These are phyloP conservation scores for Lentinula lateritia DNA, from an alignment of 768 basidiomycete genomes.

Conservation along the genomic window DNA sequence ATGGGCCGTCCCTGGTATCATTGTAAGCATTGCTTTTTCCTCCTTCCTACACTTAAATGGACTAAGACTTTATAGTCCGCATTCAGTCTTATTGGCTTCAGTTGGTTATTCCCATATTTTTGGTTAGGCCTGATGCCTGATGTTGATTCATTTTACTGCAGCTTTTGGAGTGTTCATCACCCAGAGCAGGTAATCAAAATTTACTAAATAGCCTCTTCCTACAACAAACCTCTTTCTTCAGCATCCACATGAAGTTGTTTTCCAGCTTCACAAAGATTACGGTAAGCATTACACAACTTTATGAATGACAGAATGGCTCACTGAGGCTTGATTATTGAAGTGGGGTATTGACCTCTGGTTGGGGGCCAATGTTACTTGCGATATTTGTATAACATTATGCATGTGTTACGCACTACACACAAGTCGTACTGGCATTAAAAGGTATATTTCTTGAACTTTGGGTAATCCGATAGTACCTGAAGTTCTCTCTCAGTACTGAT, in stretches of 20 bases:
- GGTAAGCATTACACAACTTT: neutral
- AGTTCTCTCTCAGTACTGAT: neutral
- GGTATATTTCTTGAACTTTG: neutral
- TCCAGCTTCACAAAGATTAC: neutral
- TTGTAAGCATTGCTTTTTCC: neutral
- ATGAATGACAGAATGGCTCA: too few relatives aligned
- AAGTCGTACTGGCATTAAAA: neutral
- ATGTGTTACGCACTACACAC: neutral
- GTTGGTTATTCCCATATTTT: neutral
- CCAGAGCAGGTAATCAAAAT: neutral
- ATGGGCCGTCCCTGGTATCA: neutral
- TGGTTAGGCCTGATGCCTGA: neutral
- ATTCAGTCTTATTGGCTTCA: neutral
- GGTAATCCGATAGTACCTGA: neutral
- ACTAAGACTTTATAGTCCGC: neutral
- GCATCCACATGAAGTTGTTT: neutral
- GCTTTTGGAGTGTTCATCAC: neutral
- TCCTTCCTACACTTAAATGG: neutral
- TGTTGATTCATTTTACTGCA: neutral
- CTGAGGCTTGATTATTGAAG: neutral
- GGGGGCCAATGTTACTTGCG: neutral
- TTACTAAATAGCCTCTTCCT: neutral
- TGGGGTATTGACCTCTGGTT: neutral
- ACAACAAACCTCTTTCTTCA: neutral
- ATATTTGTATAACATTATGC: neutral